Percentiles rank a stretch among this genome's conserved stretches.
phyloP scores from a whole-genome alignment of 2,329 filamentous ascomycete species.

The Geosmithia morbida region DNA sequence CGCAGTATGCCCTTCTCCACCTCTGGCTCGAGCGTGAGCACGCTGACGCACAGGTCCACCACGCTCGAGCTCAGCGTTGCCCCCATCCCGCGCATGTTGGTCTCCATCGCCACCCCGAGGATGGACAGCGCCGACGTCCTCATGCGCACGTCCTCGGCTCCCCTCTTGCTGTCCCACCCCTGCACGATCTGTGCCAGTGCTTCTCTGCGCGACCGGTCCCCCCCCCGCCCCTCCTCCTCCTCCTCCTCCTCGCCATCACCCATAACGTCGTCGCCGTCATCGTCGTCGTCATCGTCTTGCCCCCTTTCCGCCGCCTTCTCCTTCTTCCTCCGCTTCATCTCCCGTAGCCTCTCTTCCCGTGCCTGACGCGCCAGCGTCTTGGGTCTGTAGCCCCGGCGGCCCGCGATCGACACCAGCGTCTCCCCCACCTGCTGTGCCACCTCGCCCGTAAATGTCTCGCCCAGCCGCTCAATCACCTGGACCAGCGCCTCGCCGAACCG shows the following conservation, averaged over 20 bases:
- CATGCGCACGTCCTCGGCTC: constrained; percentile 55
- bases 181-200: constrained; percentile 43
- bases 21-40: constrained; percentile 47
- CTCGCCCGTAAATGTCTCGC: constrained; percentile 38
- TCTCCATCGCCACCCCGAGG: constrained; percentile 44
- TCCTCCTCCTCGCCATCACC: constrained; percentile 18
- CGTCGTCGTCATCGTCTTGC: constrained; percentile 23
- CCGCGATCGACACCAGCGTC: constrained; percentile 47
- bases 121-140: constrained; percentile 56
- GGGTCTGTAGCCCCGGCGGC: constrained; percentile 44
- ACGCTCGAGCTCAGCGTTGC: constrained; percentile 35
- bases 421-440: constrained; percentile 36
- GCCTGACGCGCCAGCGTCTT: constrained; percentile 43
- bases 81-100: constrained; percentile 41
- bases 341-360: constrained; percentile 31
- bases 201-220: constrained; percentile 29
- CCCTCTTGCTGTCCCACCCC: constrained; percentile 53
- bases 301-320: constrained; percentile 25
- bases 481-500: constrained; percentile 54
- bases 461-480: constrained; percentile 47
- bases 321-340: constrained; percentile 30
- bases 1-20: constrained; percentile 49
- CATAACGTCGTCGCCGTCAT: constrained; percentile 25
- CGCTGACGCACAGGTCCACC: constrained; percentile 47
- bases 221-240: constrained; percentile 11